These are phyloP conservation scores for Thraustotheca clavata DNA, from an alignment of 352 stramenopile genomes.

Conservation along the genomic window DNA sequence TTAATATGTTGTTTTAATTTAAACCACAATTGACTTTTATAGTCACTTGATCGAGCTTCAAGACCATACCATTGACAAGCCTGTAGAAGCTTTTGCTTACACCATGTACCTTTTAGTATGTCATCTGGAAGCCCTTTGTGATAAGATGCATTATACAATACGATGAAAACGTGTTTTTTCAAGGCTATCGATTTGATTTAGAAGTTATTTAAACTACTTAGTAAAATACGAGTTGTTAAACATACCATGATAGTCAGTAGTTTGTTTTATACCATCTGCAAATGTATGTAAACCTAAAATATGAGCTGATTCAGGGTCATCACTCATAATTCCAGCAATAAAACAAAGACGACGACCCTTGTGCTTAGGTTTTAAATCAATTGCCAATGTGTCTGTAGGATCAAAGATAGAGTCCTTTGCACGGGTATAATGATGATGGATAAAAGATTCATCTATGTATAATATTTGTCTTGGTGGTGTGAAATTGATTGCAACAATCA, in stretches of 20 bases:
- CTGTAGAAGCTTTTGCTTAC: background rate
- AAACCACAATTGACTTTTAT: background rate
- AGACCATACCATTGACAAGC: background rate
- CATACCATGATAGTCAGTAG: background rate
- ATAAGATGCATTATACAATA: background rate
- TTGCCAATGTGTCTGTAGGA: background rate
- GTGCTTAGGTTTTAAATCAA: background rate
- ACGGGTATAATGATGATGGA: background rate
- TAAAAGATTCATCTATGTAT: background rate
- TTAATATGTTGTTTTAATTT: conserved; percentile 7
- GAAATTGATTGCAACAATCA: background rate
- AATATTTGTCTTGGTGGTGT: background rate
- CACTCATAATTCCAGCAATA: background rate
- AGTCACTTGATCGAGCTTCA: background rate
- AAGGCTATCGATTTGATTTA: background rate
- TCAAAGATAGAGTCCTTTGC: background rate
- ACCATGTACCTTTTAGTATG: background rate
- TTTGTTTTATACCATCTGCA: background rate
- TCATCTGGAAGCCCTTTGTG: background rate
- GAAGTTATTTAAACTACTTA: background rate
- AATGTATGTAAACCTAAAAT: background rate
- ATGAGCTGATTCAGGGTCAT: background rate
- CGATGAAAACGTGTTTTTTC: background rate
- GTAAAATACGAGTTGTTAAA: background rate
- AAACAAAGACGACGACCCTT: background rate